Evolutionary conservation across 805 yeast species (phyloP).

Genomic region (Myxozyma neotropica): DNA sequence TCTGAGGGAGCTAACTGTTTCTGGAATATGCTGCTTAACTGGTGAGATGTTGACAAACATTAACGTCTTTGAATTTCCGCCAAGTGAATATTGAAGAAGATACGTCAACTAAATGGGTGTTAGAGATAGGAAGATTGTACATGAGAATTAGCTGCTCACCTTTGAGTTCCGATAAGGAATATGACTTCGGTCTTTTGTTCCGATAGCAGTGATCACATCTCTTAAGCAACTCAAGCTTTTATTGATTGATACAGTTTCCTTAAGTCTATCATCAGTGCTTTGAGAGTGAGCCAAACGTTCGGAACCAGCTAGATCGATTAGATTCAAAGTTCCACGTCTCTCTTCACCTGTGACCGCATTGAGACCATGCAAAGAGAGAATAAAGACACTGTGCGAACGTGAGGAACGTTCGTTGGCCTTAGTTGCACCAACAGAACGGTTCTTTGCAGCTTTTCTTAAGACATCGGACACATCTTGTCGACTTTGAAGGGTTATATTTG

Average conservation of each 20-base stretch:
- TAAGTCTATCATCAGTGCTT: slow-evolving; percentile 75
- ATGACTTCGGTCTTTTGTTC: slow-evolving; percentile 48
- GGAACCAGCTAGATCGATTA: slow-evolving; percentile 93
- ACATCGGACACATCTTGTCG: slow-evolving; percentile 54
- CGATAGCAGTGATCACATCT: slow-evolving; percentile 79
- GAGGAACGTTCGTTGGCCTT: slow-evolving; percentile 82
- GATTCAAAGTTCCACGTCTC: slow-evolving; percentile 65
- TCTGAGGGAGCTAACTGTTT: slow-evolving; percentile 80
- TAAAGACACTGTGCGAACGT: slow-evolving; percentile 85
- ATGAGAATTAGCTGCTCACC: slow-evolving; percentile 10
- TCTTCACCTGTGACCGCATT: slow-evolving; percentile 54
- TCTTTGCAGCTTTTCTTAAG: slow-evolving; percentile 57
- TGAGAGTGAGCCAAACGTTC: slow-evolving; percentile 78
- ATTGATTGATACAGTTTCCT: slow-evolving; percentile 88
- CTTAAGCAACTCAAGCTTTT: slow-evolving; percentile 85
- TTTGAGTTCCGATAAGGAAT: slow-evolving; percentile 72
- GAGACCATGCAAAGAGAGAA: slow-evolving; percentile 59
- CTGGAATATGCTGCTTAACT: slow-evolving; percentile 59
- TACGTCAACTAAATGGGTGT: slow-evolving; percentile 57
- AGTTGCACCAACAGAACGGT: slow-evolving; percentile 81
- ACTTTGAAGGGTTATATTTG: slow-evolving; percentile 51
- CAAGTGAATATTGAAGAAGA: slow-evolving; percentile 76
- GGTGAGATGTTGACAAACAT: slow-evolving; percentile 93
- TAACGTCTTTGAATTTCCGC: slow-evolving; percentile 83
- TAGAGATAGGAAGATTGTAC: neutral